Percentiles rank a stretch among this genome's conserved stretches.
These are phyloP conservation scores for Nothophytophthora sp. DNA, from an alignment of 352 stramenopile genomes.

Conservation along the genomic window DNA sequence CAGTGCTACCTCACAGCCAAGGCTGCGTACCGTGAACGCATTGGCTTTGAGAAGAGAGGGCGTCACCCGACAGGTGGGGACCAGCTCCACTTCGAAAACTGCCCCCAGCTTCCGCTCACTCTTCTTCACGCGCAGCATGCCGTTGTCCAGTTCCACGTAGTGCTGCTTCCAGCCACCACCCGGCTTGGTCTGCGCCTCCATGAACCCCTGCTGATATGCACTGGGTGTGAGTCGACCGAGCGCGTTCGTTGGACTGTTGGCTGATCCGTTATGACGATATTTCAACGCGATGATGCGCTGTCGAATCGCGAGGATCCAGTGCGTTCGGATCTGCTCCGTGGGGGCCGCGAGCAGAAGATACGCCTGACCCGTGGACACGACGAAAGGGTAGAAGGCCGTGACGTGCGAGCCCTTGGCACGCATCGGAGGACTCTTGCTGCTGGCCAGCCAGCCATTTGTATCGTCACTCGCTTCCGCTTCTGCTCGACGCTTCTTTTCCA, in stretches of 20 bases:
- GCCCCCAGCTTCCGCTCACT: constrained; percentile 56
- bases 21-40: constrained; percentile 51
- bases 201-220: constrained; percentile 45
- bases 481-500: constrained; percentile 34
- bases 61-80: constrained; percentile 48
- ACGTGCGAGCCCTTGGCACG: constrained; percentile 15
- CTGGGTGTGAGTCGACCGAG: background rate
- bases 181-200: constrained; percentile 54
- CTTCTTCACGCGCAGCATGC: constrained; percentile 65
- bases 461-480: constrained; percentile 20
- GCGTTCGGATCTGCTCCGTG: constrained; percentile 45
- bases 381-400: constrained; percentile 48
- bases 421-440: constrained; percentile 8
- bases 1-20: constrained; percentile 48
- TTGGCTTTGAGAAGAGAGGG: constrained; percentile 54
- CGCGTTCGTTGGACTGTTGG: constrained; percentile 11
- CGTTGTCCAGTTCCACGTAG: constrained; percentile 68
- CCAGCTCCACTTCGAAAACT: constrained; percentile 49
- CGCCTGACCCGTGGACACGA: constrained; percentile 55
- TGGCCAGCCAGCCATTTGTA: constrained; percentile 2
- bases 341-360: constrained; percentile 50
- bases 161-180: constrained; percentile 52
- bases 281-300: constrained; percentile 71
- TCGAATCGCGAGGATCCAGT: constrained; percentile 67
- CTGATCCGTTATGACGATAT: constrained; percentile 43